These are phyloP conservation scores for Candida stauntonica DNA, from an alignment of 805 yeast species.

Conservation along the genomic window DNA sequence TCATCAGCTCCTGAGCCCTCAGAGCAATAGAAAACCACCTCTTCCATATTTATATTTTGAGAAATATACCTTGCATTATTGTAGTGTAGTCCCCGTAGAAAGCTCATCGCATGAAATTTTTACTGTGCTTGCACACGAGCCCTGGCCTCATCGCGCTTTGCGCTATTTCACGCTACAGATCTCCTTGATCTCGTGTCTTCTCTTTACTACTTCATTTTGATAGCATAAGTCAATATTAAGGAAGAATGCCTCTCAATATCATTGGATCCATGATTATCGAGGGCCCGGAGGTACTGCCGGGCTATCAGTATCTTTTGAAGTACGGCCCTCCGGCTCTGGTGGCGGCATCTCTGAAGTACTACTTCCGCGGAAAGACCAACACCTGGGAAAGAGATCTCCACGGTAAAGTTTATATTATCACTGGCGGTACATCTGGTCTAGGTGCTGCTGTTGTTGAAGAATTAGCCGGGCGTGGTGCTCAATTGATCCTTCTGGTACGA, in stretches of 20 bases:
- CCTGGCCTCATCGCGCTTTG: not conserved
- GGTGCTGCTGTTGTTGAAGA: constrained; percentile 76
- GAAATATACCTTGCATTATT: not conserved
- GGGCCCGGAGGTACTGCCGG: constrained; percentile 75
- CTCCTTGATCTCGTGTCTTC: no score
- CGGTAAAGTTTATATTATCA: constrained; percentile 76
- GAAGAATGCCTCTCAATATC: constrained; percentile 93
- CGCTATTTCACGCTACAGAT: no score
- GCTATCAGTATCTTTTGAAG: constrained; percentile 53
- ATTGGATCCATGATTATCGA: constrained; percentile 62
- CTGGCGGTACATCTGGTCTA: constrained; percentile 94
- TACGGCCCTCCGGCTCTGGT: constrained; percentile 53
- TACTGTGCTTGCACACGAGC: constrained; percentile 1
- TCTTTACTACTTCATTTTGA: no score
- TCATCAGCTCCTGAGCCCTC: constrained; percentile 43
- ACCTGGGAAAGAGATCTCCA: constrained; percentile 93
- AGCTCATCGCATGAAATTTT: constrained; percentile 8
- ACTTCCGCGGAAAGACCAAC: constrained; percentile 74
- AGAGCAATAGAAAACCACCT: constrained; percentile 43
- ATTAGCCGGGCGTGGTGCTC: constrained; percentile 81
- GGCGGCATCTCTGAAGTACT: constrained; percentile 54
- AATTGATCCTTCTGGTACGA: constrained; percentile 67
- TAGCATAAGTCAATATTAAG: no score
- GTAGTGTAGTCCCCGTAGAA: not conserved
- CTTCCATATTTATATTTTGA: constrained; percentile 37